Base-by-base conservation (phyloP, 1,139 yeast species). In the Pichia sp. region DNA sequence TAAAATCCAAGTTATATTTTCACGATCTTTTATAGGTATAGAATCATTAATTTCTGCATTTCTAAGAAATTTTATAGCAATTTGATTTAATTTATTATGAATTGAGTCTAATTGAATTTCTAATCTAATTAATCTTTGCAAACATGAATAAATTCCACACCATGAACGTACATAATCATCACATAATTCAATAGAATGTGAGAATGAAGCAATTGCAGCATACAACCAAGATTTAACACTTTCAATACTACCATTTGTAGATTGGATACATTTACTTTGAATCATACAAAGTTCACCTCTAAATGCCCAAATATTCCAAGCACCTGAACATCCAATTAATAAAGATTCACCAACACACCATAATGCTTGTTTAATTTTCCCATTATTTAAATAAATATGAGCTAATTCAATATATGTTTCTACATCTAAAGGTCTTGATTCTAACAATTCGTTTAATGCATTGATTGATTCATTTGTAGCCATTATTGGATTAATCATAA, bases 391-490 rank as follows among this genome's bases (percentile, higher is more conserved):
- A 56, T 89, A 89, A 21, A 72, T 69, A 31, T 77, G 75, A 6
- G 79, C 83, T 45, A 87, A 66, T 61, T 85, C 94, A 35, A 78
- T 70, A 95, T 94, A 87, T 1, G 85, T 66, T 50, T 81, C 77
- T 6, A 75, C 65, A 60, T 91, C 97, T 24, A 79, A 61, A 1
- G 96, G 96, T 51, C 72, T 76, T 40, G 69, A 57, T 38, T 74
- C 74, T 40, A 80, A 60, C 52, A 72, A 74, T 43, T 62, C 65
- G 28, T 64, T 60, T 48, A 84, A 66, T 47, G 70, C 73, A 35
- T 64, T 62, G 34, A 79, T 70, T 55, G 47, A 39, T 26, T 42
- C 46, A 24, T 39, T 38, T 7, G 34, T 23, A 9, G 37, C 30
- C 4, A 40, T 7, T 23, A 21, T 11, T 6, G 44, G 41, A 25